Base-by-base conservation (phyloP, 352 stramenopile genomes). In the Elongisporangium anandrum region DNA sequence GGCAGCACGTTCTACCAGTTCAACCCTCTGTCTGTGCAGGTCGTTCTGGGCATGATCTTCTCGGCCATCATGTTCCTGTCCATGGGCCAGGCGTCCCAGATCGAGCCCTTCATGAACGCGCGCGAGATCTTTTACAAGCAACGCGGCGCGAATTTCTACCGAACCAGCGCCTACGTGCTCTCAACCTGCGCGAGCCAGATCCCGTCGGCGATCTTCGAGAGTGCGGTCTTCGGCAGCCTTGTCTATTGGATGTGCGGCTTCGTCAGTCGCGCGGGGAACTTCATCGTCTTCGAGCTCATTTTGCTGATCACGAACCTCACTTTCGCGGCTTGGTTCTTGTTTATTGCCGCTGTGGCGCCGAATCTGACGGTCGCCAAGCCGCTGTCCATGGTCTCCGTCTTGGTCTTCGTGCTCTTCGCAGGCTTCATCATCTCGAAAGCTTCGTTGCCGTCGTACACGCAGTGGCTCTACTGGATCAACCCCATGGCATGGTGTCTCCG, bases 171-270 rank as follows among this genome's bases (percentile, higher is more conserved):
- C 50, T 93, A 70, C 50, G 70, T 90, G 17, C 66, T 81, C n/a
- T 57, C 94, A 29, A 77, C 68, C 48, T 76, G 73, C 16, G 83
- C 92, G 47, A 52, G 80, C 2, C 75, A 85, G 52, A 59, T 97
- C 21, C 85, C 87, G 13, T 64, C 80, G 47, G 77, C 65, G 15
- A 41, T 84, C 16, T 64, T 77, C 26, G 85, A 94, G 67, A 79
- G 69, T 3, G 59, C 92, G n/a, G 60, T 89, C 26, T 96, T 95
- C 70, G 85, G 83, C 1, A 75, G 73, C 15, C 53, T 96, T 49
- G 60, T 95, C 15, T 96, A 96, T 63, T 96, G 79, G 72, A 71
- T 95, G 66, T 79, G 88, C 57, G 87, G 87, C 52, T 80, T 81
- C 48, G 55, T 65, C 24, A 34, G 61, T 10, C 53, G 67, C 7